phyloP scores from a whole-genome alignment of 345 rosid genomes.

The Stellera chamaejasme region DNA sequence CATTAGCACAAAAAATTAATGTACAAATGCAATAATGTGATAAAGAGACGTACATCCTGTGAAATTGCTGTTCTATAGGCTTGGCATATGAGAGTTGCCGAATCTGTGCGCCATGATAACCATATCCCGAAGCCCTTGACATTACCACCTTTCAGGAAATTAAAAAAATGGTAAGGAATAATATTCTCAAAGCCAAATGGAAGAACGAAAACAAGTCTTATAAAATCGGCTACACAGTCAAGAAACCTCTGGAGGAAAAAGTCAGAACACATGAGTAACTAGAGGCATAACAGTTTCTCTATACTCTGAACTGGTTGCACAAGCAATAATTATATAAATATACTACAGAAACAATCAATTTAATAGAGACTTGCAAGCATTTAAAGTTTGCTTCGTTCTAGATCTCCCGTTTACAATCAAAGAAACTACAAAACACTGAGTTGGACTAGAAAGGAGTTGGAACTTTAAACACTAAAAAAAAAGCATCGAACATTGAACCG shows the following conservation, averaged over 20 bases:
- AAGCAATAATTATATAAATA: slow-evolving; percentile 1
- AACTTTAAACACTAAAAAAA: too few relatives aligned
- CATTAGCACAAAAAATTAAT: too few relatives aligned
- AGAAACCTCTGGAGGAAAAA: neutral
- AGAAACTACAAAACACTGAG: too few relatives aligned
- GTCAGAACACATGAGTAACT: slow-evolving; percentile 7
- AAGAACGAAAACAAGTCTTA: neutral
- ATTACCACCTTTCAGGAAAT: slow-evolving; percentile 36
- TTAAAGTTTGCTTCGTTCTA: too few relatives aligned
- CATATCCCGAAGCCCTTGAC: slow-evolving; percentile 30
- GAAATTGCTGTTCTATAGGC: slow-evolving; percentile 52
- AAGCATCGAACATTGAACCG: too few relatives aligned
- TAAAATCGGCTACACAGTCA: neutral
- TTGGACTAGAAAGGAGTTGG: too few relatives aligned
- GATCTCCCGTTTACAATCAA: too few relatives aligned
- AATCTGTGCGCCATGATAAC: slow-evolving; percentile 39
- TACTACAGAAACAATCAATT: slow-evolving; percentile 3
- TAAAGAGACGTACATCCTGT: slow-evolving; percentile 46
- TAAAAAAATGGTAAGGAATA: neutral
- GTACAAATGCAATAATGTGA: neutral
- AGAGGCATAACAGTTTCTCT: neutral
- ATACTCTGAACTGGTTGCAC: neutral
- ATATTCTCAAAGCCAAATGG: neutral
- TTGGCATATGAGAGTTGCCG: slow-evolving; percentile 29
- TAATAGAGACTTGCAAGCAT: too few relatives aligned